These are phyloP conservation scores for Ogataea angusta DNA, from an alignment of 805 yeast genomes.

Conservation along the genomic window DNA sequence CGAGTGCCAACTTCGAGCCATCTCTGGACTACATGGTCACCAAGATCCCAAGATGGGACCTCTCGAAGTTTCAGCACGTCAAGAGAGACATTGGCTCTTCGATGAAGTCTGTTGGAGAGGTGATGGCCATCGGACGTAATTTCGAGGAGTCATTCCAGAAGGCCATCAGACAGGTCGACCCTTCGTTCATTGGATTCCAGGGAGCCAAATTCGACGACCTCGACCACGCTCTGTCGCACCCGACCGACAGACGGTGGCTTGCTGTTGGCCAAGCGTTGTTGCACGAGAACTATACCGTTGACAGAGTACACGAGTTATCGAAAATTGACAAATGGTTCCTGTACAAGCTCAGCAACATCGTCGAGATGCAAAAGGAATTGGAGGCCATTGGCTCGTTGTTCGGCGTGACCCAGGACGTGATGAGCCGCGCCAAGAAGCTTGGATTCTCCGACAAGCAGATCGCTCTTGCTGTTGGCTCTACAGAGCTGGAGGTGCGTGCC, in stretches of 20 bases:
- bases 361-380: slow-evolving; percentile 78
- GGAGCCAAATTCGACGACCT: slow-evolving; percentile 80
- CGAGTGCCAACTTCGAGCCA: slow-evolving; percentile 97
- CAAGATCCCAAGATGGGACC: slow-evolving; percentile 98
- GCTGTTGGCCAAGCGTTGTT: slow-evolving; percentile 94
- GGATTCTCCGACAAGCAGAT: slow-evolving; percentile 97
- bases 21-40: slow-evolving; percentile 95
- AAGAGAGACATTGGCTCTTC: slow-evolving; percentile 81
- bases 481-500: slow-evolving; percentile 92
- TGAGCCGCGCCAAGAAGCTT: slow-evolving; percentile 89
- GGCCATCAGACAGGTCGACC: slow-evolving; percentile 95
- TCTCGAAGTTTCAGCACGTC: slow-evolving; percentile 93
- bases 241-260: slow-evolving; percentile 95
- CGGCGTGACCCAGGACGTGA: slow-evolving; percentile 62
- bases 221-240: slow-evolving; percentile 74
- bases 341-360: slow-evolving; percentile 90
- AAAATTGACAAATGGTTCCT: slow-evolving; percentile 96
- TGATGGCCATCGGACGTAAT: slow-evolving; percentile 95
- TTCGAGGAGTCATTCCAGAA: slow-evolving; percentile 97
- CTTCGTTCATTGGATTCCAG: slow-evolving; percentile 87
- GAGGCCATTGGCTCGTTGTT: slow-evolving; percentile 59
- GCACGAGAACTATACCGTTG: slow-evolving; percentile 84
- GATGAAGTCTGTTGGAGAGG: slow-evolving; percentile 99
- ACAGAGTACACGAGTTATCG: slow-evolving; percentile 85
- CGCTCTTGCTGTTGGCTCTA: slow-evolving; percentile 82